A percentile compares a stretch with the other conserved stretches of the same genome.
Conservation (phyloP, 441 rosid genomes). For the Dalechampia spathulata region DNA sequence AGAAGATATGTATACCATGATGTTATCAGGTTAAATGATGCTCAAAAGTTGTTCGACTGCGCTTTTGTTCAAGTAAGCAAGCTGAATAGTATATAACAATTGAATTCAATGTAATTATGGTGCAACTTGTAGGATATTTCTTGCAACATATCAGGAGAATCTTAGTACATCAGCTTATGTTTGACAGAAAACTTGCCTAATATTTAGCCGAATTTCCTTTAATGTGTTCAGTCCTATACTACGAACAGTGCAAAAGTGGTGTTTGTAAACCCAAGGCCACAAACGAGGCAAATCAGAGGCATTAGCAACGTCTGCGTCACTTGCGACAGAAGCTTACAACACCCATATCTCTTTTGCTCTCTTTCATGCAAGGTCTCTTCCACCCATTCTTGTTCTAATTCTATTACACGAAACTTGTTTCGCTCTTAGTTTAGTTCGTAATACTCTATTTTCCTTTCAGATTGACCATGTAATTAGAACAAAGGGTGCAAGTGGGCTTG, state of each 20-base stretch:
- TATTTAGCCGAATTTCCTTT: too few species aligned
- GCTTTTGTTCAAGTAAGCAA: constrained; percentile 71
- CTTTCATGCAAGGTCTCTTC: constrained; percentile 74
- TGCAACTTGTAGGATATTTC: too few species aligned
- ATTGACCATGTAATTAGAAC: constrained; percentile 44
- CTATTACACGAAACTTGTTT: constrained; percentile 4
- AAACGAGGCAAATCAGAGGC: constrained; percentile 57
- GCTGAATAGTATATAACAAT: not conserved
- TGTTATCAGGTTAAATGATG: constrained; percentile 65
- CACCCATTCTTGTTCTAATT: not conserved
- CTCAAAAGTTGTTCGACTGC: constrained; percentile 75
- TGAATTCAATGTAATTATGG: too few species aligned
- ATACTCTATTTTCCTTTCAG: constrained; percentile 20
- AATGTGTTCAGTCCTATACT: constrained; percentile 49
- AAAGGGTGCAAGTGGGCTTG: constrained; percentile 49
- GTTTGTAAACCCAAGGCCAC: constrained; percentile 73
- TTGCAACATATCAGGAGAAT: too few species aligned
- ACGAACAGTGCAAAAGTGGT: constrained; percentile 80
- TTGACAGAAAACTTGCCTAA: too few species aligned
- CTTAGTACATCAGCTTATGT: too few species aligned
- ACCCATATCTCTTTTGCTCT: constrained; percentile 73
- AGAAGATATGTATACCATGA: constrained; percentile 85
- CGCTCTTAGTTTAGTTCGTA: not conserved
- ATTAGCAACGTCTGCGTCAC: constrained; percentile 61
- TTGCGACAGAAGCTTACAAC: constrained; percentile 67